Conservation (phyloP, 345 rosid species). For the Eucalyptus virginea region DNA sequence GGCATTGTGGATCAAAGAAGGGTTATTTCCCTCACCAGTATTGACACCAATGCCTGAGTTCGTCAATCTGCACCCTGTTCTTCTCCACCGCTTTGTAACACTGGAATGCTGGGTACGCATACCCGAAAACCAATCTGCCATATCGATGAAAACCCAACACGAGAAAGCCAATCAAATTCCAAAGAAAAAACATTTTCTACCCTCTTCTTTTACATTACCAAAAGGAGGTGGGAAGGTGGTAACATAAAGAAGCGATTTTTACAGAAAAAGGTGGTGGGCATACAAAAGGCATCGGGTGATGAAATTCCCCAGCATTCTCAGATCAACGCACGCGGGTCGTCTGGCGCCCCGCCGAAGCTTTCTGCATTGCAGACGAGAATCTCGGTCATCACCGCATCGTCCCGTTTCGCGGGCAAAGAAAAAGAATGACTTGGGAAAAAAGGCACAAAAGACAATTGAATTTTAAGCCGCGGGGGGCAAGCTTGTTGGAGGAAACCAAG, state of each 20-base stretch:
- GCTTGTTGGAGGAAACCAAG: neutral
- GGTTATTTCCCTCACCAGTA: slow-evolving; percentile 45
- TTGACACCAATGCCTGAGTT: slow-evolving; percentile 92
- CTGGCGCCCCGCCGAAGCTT: neutral
- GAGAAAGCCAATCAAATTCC: neutral
- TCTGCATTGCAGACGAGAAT: neutral
- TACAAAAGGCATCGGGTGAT: slow-evolving; percentile 1
- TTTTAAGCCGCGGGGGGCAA: neutral
- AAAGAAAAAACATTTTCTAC: neutral
- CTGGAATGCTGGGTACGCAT: slow-evolving; percentile 86
- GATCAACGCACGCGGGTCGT: neutral
- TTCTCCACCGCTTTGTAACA: slow-evolving; percentile 84
- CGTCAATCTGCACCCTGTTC: slow-evolving; percentile 62
- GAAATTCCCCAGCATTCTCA: neutral
- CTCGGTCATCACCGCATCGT: neutral
- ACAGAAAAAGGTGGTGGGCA: neutral
- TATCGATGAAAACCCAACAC: neutral
- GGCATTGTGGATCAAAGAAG: neutral
- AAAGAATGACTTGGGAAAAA: neutral
- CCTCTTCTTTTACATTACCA: neutral
- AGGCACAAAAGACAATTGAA: neutral
- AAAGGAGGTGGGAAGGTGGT: neutral
- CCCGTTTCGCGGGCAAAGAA: neutral
- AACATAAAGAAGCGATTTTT: neutral
- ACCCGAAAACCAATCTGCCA: slow-evolving; percentile 71